Percentiles rank a stretch among this genome's conserved stretches.
Evolutionary conservation across 1,284 basidiomycete genomes (phyloP).

Genomic region (Austroboletus rostrupii): DNA sequence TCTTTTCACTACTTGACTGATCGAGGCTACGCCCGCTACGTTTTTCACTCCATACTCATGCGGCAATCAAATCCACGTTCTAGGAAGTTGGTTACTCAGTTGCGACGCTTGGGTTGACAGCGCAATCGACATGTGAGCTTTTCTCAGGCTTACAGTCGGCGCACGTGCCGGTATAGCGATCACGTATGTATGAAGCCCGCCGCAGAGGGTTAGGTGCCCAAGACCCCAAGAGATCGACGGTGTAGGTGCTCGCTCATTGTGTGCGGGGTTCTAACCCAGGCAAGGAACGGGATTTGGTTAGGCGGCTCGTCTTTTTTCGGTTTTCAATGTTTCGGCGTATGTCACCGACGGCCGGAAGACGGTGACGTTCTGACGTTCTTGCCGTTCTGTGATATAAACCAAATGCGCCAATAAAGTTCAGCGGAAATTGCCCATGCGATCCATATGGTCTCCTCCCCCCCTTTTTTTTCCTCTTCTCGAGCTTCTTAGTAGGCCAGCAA

Average conservation of each 20-base stretch:
- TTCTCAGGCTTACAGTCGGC: neutral
- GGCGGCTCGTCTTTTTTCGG: neutral
- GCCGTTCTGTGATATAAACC: slow-evolving; percentile 8
- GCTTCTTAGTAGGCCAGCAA: neutral
- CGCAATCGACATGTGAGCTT: neutral
- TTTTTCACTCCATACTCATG: neutral
- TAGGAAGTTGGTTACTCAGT: neutral
- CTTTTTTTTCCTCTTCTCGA: neutral
- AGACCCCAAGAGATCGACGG: slow-evolving; percentile 18
- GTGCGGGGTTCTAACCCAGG: slow-evolving; percentile 1
- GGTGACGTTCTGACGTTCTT: slow-evolving; percentile 10
- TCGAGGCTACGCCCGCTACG: neutral
- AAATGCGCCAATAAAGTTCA: slow-evolving; percentile 22
- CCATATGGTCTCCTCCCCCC: slow-evolving; percentile 6
- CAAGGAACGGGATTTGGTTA: slow-evolving; percentile 1
- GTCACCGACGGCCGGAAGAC: slow-evolving; percentile 6
- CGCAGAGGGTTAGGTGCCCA: neutral
- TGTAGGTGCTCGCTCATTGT: neutral
- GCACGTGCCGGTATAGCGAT: slow-evolving; percentile 18
- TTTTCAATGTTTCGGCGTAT: neutral
- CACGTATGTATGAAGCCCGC: slow-evolving; percentile 15
- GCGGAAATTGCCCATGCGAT: slow-evolving; percentile 25
- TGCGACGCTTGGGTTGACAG: neutral
- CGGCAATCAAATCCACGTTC: neutral
- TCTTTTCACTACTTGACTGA: neutral